These are phyloP conservation scores for Bertia moriformis DNA, from an alignment of 2,329 filamentous ascomycete species.

Conservation along the genomic window DNA sequence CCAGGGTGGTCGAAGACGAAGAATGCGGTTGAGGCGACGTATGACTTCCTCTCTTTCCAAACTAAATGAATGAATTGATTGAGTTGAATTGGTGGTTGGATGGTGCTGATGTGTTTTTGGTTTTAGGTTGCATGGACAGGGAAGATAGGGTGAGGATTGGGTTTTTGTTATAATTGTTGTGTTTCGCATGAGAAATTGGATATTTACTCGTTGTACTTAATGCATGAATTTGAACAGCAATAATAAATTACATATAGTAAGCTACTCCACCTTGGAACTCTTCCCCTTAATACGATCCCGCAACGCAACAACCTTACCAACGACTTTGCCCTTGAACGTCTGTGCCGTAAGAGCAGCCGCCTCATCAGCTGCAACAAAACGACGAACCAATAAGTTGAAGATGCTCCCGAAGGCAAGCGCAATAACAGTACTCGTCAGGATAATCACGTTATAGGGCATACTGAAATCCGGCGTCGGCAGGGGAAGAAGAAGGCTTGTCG, in stretches of 20 bases:
- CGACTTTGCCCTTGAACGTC: slow-evolving; percentile 7
- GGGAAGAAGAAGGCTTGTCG: slow-evolving; percentile 75
- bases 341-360: slow-evolving; percentile 18
- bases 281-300: slow-evolving; percentile 20
- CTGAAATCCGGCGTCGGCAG: slow-evolving; percentile 94
- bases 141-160: not conserved
- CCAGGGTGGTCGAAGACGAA: slow-evolving; percentile 14
- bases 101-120: not conserved
- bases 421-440: slow-evolving; percentile 91
- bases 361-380: slow-evolving; percentile 79
- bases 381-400: slow-evolving; percentile 79
- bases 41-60: not conserved
- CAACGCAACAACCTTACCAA: slow-evolving; percentile 16
- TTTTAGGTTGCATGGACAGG: not conserved
- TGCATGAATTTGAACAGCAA: not conserved
- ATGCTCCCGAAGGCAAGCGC: slow-evolving; percentile 88
- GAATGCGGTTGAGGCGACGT: slow-evolving; percentile 5
- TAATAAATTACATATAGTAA: slow-evolving; percentile 2
- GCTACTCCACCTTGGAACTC: slow-evolving; percentile 20
- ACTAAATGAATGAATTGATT: too few relatives aligned
- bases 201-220: not conserved
- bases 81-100: too few relatives aligned
- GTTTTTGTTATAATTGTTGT: slow-evolving; percentile 3
- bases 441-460: slow-evolving; percentile 99
- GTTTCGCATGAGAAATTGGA: not conserved